phyloP scores from a whole-genome alignment of 805 yeast genomes.

The Saccharomycopsis babjevae region DNA sequence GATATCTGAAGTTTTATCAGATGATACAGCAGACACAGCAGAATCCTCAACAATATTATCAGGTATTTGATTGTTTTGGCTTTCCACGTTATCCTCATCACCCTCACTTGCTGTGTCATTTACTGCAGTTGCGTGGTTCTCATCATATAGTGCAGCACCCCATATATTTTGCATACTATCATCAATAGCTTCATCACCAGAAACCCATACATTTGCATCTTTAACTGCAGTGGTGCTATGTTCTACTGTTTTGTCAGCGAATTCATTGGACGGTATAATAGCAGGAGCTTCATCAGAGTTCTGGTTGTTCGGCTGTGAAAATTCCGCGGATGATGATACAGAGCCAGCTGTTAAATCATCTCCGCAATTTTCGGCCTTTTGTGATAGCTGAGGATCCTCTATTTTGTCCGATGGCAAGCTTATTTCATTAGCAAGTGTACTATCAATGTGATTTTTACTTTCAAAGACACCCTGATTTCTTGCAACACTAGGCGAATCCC shows the following conservation, averaged over 20 bases:
- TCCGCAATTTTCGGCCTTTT: not conserved
- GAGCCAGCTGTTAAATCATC: not conserved
- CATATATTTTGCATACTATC: not conserved
- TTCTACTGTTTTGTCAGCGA: not conserved
- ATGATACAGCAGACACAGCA: not conserved
- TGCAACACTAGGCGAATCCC: conserved; percentile 11
- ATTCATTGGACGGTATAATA: not conserved
- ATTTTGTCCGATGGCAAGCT: not conserved
- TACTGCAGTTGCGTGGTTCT: not conserved
- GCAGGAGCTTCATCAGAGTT: not conserved
- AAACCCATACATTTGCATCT: not conserved
- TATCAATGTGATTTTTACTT: not conserved
- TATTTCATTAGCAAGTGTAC: not conserved
- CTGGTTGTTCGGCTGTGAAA: not conserved
- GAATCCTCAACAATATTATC: not conserved
- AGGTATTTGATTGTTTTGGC: not conserved
- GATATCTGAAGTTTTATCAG: not conserved
- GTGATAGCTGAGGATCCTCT: too few relatives aligned
- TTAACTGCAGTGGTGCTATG: not conserved
- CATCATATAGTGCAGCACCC: not conserved
- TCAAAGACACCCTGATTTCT: not conserved
- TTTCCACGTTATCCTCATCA: not conserved
- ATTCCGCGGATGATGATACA: not conserved
- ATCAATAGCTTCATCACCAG: not conserved
- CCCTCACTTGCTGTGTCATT: not conserved